phyloP scores from a whole-genome alignment of 805 yeast species.

The Cyberlindnera meyerae region DNA sequence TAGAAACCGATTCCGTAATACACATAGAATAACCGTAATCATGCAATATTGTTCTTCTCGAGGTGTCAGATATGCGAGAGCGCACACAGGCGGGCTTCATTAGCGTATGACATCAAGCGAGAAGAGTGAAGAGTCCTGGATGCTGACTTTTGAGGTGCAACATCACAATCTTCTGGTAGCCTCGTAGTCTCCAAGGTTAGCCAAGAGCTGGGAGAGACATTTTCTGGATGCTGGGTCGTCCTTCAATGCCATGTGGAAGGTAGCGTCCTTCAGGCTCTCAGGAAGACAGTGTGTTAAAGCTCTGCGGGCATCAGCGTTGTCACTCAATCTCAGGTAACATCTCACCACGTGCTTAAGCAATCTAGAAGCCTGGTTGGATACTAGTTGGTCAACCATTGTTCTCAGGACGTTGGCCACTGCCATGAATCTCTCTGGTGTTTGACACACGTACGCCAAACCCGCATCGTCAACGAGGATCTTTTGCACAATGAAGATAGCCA shows the following conservation, averaged over 20 bases:
- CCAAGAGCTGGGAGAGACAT: slow-evolving; percentile 76
- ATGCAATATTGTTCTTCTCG: no score
- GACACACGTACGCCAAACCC: slow-evolving; percentile 89
- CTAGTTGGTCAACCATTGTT: slow-evolving; percentile 82
- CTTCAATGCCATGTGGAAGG: slow-evolving; percentile 70
- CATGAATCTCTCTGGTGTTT: slow-evolving; percentile 88
- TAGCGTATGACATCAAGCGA: no score
- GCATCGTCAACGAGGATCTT: slow-evolving; percentile 88
- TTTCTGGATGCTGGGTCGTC: slow-evolving; percentile 88
- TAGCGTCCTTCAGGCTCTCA: slow-evolving; percentile 80
- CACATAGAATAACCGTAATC: no score
- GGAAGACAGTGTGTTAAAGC: slow-evolving; percentile 82
- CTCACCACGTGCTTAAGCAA: slow-evolving; percentile 89
- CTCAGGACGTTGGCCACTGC: slow-evolving; percentile 89
- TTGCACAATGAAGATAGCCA: slow-evolving; percentile 93
- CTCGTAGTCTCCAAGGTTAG: slow-evolving; percentile 49
- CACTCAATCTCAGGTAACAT: slow-evolving; percentile 86
- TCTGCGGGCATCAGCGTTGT: slow-evolving; percentile 84
- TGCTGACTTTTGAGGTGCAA: no score
- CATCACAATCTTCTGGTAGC: no score
- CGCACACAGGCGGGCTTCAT: no score
- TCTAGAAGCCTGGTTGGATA: slow-evolving; percentile 72
- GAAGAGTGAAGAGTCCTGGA: no score
- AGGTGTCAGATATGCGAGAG: no score
- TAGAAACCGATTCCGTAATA: no score